Conservation (phyloP, 1,284 basidiomycete species). For the Psilocybe mexicana region DNA sequence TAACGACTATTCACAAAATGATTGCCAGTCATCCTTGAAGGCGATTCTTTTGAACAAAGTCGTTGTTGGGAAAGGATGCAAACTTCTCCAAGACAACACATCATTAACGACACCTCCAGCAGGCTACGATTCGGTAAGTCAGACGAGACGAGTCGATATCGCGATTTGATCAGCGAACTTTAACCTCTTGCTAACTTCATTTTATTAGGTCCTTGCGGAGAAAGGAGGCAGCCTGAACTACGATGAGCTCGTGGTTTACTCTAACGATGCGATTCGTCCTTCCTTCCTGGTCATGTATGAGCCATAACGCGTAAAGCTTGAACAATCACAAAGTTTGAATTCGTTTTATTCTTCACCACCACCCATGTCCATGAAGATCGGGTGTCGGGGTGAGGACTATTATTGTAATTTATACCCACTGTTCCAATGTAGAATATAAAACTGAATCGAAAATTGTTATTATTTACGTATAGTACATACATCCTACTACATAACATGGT, state of each 20-base stretch:
- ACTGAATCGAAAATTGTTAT: background rate
- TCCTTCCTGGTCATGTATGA: conserved; percentile 66
- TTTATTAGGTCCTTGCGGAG: conserved; percentile 55
- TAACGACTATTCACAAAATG: conserved; percentile 63
- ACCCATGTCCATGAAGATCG: background rate
- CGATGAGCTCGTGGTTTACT: conserved; percentile 66
- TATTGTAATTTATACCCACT: conserved; percentile 3
- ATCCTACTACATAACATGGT: background rate
- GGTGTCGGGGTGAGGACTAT: background rate
- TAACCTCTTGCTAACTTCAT: conserved; percentile 1
- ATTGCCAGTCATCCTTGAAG: conserved; percentile 50
- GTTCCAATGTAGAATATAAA: background rate
- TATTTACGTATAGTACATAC: no score
- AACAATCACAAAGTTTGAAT: conserved; percentile 15
- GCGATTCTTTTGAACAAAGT: conserved; percentile 68
- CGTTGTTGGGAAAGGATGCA: conserved; percentile 65
- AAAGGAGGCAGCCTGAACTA: conserved; percentile 61
- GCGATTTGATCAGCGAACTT: background rate
- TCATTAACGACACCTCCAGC: conserved; percentile 52
- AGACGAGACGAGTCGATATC: conserved; percentile 8
- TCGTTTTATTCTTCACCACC: background rate
- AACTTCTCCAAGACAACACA: conserved; percentile 56
- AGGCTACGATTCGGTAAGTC: conserved; percentile 60
- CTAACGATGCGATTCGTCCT: conserved; percentile 63
- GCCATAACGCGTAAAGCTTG: conserved; percentile 15